A percentile compares a stretch with the other conserved stretches of the same genome.
Conservation (phyloP, 2,329 filamentous ascomycete species). For the Metarhizium album region DNA sequence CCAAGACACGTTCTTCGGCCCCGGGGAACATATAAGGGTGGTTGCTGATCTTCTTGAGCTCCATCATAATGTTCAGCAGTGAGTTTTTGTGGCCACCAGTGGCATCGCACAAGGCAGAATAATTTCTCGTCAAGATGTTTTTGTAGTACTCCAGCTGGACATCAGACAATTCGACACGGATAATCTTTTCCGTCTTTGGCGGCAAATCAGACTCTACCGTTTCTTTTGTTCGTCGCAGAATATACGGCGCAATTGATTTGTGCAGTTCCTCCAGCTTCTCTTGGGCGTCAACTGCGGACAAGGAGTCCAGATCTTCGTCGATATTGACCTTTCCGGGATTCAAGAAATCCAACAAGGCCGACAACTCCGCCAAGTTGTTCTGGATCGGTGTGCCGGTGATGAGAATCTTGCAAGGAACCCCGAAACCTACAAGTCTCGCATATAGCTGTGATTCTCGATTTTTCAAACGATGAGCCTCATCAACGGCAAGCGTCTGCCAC, state of each 20-base stretch:
- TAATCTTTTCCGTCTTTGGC: conserved; percentile 97
- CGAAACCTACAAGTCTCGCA: conserved; percentile 72
- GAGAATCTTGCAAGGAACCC: conserved; percentile 75
- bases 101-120: conserved; percentile 84
- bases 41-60: conserved; percentile 97
- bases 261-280: conserved; percentile 81
- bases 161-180: conserved; percentile 92
- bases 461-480: conserved; percentile 94
- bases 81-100: conserved; percentile 89
- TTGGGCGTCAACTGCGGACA: conserved; percentile 70
- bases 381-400: conserved; percentile 98
- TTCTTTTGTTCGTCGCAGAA: conserved; percentile 90
- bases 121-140: conserved; percentile 95
- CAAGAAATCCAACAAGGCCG: conserved; percentile 87
- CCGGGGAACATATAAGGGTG: conserved; percentile 97
- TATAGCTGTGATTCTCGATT: conserved; percentile 94
- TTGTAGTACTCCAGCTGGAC: conserved; percentile 98
- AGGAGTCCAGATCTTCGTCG: conserved; percentile 76
- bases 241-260: conserved; percentile 80
- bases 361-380: conserved; percentile 88
- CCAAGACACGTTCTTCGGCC: conserved; percentile 80
- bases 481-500: conserved; percentile 94
- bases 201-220: conserved; percentile 95
- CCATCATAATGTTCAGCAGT: conserved; percentile 97
- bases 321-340: conserved; percentile 91